These are phyloP conservation scores for Vanderwaltozyma polyspora DNA, from an alignment of 805 yeast species.

Conservation along the genomic window DNA sequence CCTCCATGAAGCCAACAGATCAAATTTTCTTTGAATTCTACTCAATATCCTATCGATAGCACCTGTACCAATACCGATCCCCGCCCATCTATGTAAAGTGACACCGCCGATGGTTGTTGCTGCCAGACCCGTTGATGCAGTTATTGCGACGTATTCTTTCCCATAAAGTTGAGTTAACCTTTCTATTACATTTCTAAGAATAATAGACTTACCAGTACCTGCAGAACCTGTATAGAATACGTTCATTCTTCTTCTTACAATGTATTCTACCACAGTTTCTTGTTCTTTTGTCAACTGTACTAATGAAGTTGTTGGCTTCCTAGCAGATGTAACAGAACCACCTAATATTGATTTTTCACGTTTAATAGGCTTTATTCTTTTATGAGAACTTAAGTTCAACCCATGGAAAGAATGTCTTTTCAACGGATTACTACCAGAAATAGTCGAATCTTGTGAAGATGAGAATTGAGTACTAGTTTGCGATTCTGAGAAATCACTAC, in stretches of 20 bases:
- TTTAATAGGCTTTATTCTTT: conserved; percentile 11
- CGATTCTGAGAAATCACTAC: not conserved
- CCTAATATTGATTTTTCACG: conserved; percentile 1
- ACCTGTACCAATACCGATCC: conserved; percentile 69
- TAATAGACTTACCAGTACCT: conserved; percentile 78
- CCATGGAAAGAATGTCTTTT: conserved; percentile 10
- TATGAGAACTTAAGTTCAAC: conserved; percentile 9
- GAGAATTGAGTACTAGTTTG: conserved; percentile 1
- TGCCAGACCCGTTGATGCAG: conserved; percentile 95
- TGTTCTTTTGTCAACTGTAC: conserved; percentile 37
- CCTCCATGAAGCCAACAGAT: conserved; percentile 40
- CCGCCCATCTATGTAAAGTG: conserved; percentile 77
- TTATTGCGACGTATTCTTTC: conserved; percentile 55
- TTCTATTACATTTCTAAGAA: conserved; percentile 51
- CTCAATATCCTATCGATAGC: conserved; percentile 31
- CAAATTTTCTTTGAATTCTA: conserved; percentile 11
- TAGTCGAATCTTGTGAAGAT: not conserved
- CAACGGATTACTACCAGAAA: conserved; percentile 7
- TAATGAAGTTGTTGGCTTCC: not conserved
- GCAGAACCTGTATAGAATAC: conserved; percentile 77
- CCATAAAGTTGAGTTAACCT: conserved; percentile 36
- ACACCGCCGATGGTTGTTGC: conserved; percentile 89
- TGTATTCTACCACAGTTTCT: conserved; percentile 38
- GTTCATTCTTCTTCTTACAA: conserved; percentile 39
- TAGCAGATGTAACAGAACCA: not conserved